Base-by-base conservation (phyloP, 2,329 filamentous ascomycete genomes). In the Calonectria pteridis region DNA sequence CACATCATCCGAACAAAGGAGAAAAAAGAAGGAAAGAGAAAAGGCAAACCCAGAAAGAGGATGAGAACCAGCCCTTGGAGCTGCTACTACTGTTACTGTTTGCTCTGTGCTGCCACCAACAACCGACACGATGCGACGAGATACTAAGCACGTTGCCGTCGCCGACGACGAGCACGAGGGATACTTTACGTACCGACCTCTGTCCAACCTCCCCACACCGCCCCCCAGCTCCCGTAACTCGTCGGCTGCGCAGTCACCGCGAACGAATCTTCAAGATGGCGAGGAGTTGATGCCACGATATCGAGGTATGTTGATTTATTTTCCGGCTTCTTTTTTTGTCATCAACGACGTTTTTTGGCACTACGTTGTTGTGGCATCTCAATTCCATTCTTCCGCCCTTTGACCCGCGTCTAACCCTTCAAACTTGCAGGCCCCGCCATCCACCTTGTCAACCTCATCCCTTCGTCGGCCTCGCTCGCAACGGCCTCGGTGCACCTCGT, bases 181-280 rank as follows among this genome's bases (percentile, higher is more conserved):
- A 75, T 91, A 90, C 83, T 91, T 92, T 79, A 92, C 91, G 76
- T 94, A 93, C 83, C 89, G 91, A 62, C 92, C 92, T 13, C 86
- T 94, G 66, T 93, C 92, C 35, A 93, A 92, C 82, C 88, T 94
- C 28, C 92, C 92, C 28, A 94, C 92, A 67, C 92, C 92, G 75
- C 92, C 92, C 55, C 88, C 88, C 14, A 92, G 90, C 55, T 88
- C 88, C 68, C 82, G 79, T 67, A 83, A 81, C 75, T 86, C 86
- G 14, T 87, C 86, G 40, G 85, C 85, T 33, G 80, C 82, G 50
- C 86, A 87, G 78, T 88, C 87, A 63, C 87, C 88, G 58, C 81
- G 82, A 49, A 82, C 84, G 68, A 82, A 83, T 23, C 80, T 86
- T 64, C 86, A 88, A 66, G 86, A 88, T 79, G 86, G 84, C 72